Evolutionary conservation across 2,329 filamentous ascomycete genomes (phyloP).

Genomic region (Microdochium nivale): DNA sequence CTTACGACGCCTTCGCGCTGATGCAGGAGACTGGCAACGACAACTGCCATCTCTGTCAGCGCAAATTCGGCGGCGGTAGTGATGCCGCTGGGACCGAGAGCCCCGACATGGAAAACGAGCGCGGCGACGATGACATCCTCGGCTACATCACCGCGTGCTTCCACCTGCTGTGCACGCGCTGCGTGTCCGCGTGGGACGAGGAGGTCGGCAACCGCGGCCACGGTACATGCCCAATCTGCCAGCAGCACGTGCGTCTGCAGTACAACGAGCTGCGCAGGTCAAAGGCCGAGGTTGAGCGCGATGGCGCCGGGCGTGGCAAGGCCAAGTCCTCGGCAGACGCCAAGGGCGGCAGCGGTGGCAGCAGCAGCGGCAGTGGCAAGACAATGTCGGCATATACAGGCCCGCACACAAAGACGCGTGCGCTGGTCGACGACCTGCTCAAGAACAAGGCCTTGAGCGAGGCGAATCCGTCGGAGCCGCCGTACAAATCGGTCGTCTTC

Average conservation of each 20-base stretch:
- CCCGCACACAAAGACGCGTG: slow-evolving; percentile 86
- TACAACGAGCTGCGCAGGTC: slow-evolving; percentile 62
- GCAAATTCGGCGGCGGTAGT: slow-evolving; percentile 49
- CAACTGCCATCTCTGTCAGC: slow-evolving; percentile 61
- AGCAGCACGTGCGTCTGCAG: slow-evolving; percentile 49
- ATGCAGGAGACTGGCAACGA: slow-evolving; percentile 78
- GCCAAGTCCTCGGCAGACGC: not conserved
- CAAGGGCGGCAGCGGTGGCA: slow-evolving; percentile 29
- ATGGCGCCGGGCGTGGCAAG: slow-evolving; percentile 36
- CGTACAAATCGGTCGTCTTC: slow-evolving; percentile 90
- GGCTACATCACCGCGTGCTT: slow-evolving; percentile 82
- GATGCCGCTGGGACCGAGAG: slow-evolving; percentile 36
- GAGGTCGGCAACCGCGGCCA: slow-evolving; percentile 37
- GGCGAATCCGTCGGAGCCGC: slow-evolving; percentile 53
- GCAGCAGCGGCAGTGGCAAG: slow-evolving; percentile 35
- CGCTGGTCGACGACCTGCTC: slow-evolving; percentile 67
- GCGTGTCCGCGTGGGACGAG: slow-evolving; percentile 53
- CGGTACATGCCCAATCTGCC: slow-evolving; percentile 61
- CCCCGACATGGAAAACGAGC: slow-evolving; percentile 49
- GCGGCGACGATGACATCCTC: slow-evolving; percentile 55
- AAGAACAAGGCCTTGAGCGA: slow-evolving; percentile 55
- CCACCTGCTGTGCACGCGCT: slow-evolving; percentile 73
- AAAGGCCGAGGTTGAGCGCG: slow-evolving; percentile 48
- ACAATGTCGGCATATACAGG: slow-evolving; percentile 68
- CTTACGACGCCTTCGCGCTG: slow-evolving; percentile 77